Evolutionary conservation across 306 rosid genomes (phyloP).

Genomic region (Cucumis cinereus): DNA sequence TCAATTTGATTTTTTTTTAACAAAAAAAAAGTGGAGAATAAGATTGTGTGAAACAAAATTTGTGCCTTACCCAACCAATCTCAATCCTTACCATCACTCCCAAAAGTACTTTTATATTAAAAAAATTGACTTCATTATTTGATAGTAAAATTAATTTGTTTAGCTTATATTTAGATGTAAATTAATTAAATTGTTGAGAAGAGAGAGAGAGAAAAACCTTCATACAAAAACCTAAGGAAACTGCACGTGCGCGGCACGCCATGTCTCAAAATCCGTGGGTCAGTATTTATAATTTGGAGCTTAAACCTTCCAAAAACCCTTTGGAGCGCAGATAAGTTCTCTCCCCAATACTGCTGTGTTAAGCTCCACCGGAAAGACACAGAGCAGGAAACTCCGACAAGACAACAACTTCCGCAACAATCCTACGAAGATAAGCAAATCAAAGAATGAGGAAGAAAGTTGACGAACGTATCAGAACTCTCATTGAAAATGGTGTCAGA

Average conservation of each 20-base stretch:
- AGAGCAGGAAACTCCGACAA: not conserved
- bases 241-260: not conserved
- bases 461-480: constrained; percentile 83
- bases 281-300: not conserved
- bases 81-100: no score
- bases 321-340: not conserved
- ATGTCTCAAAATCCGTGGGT: not conserved
- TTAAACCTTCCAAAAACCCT: not conserved
- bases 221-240: not conserved
- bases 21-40: no score
- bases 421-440: not conserved
- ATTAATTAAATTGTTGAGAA: no score
- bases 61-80: no score
- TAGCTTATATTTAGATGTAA: no score
- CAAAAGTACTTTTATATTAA: no score
- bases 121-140: no score
- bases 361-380: not conserved
- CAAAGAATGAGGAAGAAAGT: constrained; percentile 80
- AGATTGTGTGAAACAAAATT: no score
- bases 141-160: no score
- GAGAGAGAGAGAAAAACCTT: not conserved
- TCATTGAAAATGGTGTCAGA: constrained; percentile 88
- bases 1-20: no score
- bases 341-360: not conserved
- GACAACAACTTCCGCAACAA: not conserved